A percentile compares a stretch with the other conserved stretches of the same genome.
phyloP scores from a whole-genome alignment of 2,329 filamentous ascomycete species.

The Pyricularia grisea region DNA sequence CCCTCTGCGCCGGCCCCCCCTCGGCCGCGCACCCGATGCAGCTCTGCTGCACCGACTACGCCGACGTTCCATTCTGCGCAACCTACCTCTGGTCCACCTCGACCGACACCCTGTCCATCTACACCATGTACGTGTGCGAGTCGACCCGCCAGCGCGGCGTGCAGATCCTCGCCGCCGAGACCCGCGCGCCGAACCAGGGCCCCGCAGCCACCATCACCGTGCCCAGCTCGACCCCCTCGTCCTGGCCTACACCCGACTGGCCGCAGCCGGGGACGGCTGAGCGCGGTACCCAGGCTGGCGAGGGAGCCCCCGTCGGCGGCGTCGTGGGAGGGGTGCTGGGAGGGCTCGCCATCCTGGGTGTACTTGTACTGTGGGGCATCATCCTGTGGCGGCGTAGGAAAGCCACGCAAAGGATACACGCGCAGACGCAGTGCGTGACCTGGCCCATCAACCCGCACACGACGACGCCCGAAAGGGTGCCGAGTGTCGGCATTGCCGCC shows the following conservation, averaged over 20 bases:
- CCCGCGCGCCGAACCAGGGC: neutral
- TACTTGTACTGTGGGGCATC: neutral
- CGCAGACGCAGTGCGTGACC: neutral
- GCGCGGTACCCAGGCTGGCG: neutral
- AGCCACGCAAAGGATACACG: neutral
- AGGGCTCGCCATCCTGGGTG: neutral
- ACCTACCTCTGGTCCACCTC: constrained; percentile 4
- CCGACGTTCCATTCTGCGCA: constrained; percentile 3
- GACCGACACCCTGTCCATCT: neutral
- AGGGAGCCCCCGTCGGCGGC: neutral
- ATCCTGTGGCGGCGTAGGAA: neutral
- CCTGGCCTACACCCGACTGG: neutral
- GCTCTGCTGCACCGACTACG: constrained; percentile 3
- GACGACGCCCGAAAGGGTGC: neutral
- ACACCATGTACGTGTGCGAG: constrained; percentile 4
- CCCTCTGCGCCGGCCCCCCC: neutral
- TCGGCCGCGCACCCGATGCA: neutral
- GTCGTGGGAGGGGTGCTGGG: neutral
- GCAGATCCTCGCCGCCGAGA: constrained; percentile 48
- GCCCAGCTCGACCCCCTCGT: neutral
- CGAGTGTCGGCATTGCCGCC: neutral
- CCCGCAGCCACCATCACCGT: neutral
- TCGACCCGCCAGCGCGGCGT: constrained; percentile 14
- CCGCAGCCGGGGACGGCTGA: neutral
- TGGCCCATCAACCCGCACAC: neutral